These are phyloP conservation scores for Capronia epimyces DNA, from an alignment of 2,329 filamentous ascomycete species.

Conservation along the genomic window DNA sequence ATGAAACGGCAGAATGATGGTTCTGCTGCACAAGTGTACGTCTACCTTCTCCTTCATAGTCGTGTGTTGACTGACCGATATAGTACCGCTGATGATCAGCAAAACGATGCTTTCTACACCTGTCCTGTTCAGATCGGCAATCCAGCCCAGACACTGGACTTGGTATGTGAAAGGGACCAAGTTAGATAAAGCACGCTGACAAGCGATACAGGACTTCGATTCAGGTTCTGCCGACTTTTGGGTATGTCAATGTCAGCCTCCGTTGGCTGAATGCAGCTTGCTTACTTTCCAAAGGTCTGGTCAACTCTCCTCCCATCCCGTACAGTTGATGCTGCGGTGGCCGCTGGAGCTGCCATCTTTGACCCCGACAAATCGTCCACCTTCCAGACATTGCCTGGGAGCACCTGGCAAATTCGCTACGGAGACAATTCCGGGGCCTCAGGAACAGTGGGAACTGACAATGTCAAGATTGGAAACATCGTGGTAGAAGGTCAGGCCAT, in stretches of 20 bases:
- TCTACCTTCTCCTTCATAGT: neutral
- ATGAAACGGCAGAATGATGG: conserved; percentile 16
- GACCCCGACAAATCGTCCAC: conserved; percentile 57
- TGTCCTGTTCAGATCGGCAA: conserved; percentile 61
- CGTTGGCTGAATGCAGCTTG: neutral
- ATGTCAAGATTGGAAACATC: conserved; percentile 57
- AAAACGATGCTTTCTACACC: conserved; percentile 63
- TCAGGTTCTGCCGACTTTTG: neutral
- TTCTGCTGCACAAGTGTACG: conserved; percentile 16
- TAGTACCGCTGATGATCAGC: conserved; percentile 57
- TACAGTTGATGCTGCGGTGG: conserved; percentile 33
- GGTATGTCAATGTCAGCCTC: neutral
- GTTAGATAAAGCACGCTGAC: neutral
- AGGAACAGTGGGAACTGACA: conserved; percentile 60
- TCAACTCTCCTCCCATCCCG: conserved; percentile 46
- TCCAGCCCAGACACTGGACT: conserved; percentile 54
- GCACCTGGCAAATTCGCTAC: conserved; percentile 62
- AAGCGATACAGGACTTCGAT: neutral
- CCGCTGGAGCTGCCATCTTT: conserved; percentile 51
- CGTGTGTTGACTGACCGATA: neutral
- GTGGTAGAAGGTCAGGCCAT: conserved; percentile 57
- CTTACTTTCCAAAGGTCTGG: conserved; percentile 53
- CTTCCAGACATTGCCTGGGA: conserved; percentile 47
- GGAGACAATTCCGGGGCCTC: conserved; percentile 63
- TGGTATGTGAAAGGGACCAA: conserved; percentile 9